phyloP scores from a whole-genome alignment of 1,284 basidiomycete species.

The Porogramme epimiltina region DNA sequence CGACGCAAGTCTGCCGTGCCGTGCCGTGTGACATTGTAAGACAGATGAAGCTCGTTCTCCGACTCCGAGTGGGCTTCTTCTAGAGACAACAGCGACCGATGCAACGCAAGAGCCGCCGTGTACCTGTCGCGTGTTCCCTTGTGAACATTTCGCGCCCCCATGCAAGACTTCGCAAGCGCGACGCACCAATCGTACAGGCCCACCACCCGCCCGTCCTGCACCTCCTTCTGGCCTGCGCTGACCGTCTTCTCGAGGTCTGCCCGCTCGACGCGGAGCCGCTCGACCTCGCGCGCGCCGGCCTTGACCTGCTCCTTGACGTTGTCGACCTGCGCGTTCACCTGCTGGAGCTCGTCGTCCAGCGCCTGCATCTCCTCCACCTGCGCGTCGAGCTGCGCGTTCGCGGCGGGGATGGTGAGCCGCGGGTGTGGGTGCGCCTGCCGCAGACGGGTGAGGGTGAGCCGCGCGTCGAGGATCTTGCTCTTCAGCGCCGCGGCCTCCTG shows the following conservation, averaged over 20 bases:
- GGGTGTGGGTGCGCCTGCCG: slow-evolving; percentile 78
- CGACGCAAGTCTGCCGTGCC: slow-evolving; percentile 21
- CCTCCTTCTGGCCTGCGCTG: slow-evolving; percentile 60
- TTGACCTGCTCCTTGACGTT: slow-evolving; percentile 60
- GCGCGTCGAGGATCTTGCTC: slow-evolving; percentile 79
- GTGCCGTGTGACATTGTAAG: slow-evolving; percentile 50
- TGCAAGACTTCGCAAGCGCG: not conserved
- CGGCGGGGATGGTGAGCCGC: slow-evolving; percentile 72
- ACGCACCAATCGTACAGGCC: slow-evolving; percentile 72
- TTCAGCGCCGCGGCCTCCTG: slow-evolving; percentile 60
- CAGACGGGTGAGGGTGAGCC: slow-evolving; percentile 74
- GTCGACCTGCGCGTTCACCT: slow-evolving; percentile 47
- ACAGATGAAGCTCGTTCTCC: slow-evolving; percentile 74
- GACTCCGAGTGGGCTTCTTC: slow-evolving; percentile 59
- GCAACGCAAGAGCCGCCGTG: slow-evolving; percentile 63
- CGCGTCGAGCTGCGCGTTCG: slow-evolving; percentile 67
- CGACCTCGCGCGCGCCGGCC: slow-evolving; percentile 57
- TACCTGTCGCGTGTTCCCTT: too few relatives aligned
- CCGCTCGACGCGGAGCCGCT: slow-evolving; percentile 62
- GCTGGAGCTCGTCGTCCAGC: slow-evolving; percentile 60
- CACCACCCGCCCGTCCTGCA: slow-evolving; percentile 62
- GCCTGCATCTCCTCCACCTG: slow-evolving; percentile 76
- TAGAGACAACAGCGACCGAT: slow-evolving; percentile 63
- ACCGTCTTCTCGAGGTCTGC: slow-evolving; percentile 72
- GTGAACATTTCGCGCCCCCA: too few relatives aligned